phyloP scores from a whole-genome alignment of 805 yeast species.

The Saturnispora silvae region DNA sequence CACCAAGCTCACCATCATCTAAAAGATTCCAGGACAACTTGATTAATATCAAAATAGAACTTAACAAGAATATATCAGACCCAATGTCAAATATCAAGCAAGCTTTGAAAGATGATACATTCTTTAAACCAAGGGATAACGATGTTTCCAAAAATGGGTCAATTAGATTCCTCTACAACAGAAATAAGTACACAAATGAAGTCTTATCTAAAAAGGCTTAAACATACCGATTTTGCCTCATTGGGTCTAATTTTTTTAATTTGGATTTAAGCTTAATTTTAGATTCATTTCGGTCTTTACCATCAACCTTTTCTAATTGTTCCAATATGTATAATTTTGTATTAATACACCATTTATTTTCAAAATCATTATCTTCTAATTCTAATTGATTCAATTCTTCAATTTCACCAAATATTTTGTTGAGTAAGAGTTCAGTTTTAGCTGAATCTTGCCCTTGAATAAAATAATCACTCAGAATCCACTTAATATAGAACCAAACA shows the following conservation, averaged over 20 bases:
- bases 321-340: constrained; percentile 38
- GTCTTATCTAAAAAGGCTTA: constrained; percentile 13
- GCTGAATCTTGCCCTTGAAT: constrained; percentile 26
- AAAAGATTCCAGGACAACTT: constrained; percentile 21
- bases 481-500: constrained; percentile 79
- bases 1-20: constrained; percentile 3
- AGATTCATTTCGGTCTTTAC: constrained; percentile 3
- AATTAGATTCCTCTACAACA: constrained; percentile 25
- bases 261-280: constrained; percentile 26
- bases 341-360: constrained; percentile 71
- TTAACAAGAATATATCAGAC: constrained; percentile 10
- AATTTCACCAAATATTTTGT: constrained; percentile 36
- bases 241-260: constrained; percentile 50
- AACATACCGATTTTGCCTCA: constrained; percentile 48
- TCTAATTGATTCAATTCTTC: constrained; percentile 65
- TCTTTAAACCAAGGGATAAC: constrained; percentile 22
- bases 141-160: constrained; percentile 25
- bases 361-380: constrained; percentile 49
- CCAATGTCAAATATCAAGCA: not conserved
- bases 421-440: constrained; percentile 29
- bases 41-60: constrained; percentile 24
- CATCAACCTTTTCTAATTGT: constrained; percentile 15
- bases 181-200: constrained; percentile 20
- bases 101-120: constrained; percentile 17
- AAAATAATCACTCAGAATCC: constrained; percentile 50